These are phyloP conservation scores for Phoma herbarum DNA, from an alignment of 2,329 filamentous ascomycete genomes.

Conservation along the genomic window DNA sequence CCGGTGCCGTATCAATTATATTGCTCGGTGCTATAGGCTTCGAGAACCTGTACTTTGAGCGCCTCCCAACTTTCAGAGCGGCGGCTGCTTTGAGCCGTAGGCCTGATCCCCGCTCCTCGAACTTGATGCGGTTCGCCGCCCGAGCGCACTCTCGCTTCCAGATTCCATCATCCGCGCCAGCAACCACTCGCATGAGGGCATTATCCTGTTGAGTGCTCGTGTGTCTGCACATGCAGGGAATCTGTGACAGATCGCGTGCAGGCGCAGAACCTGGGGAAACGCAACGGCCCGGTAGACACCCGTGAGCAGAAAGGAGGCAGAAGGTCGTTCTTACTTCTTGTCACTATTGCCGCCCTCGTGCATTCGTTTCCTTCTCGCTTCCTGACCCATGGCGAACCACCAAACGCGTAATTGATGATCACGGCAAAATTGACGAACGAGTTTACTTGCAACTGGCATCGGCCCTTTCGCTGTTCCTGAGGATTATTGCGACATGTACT, in stretches of 20 bases:
- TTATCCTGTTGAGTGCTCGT: constrained; percentile 14
- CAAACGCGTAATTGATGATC: constrained; percentile 2
- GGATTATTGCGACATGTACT: constrained; percentile 32
- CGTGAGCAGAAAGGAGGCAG: constrained; percentile 6
- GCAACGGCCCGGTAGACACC: constrained; percentile 14
- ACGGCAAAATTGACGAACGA: neutral
- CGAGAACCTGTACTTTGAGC: constrained; percentile 3
- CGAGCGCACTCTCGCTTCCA: constrained; percentile 3
- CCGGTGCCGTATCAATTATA: constrained; percentile 9
- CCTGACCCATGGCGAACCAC: neutral
- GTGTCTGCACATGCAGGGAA: constrained; percentile 20
- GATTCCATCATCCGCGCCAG: constrained; percentile 10
- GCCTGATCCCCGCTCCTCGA: neutral
- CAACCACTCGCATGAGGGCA: constrained; percentile 24
- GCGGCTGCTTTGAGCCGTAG: neutral
- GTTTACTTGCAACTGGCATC: constrained; percentile 1
- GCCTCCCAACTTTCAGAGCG: neutral
- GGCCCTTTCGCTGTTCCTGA: neutral
- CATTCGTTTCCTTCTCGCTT: neutral
- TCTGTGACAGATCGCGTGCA: constrained; percentile 26
- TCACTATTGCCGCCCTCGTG: neutral
- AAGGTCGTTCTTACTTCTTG: neutral
- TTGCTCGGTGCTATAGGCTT: constrained; percentile 5
- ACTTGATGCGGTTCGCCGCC: constrained; percentile 9
- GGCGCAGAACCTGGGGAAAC: constrained; percentile 33